These are phyloP conservation scores for Combretum micranthum DNA, from an alignment of 345 rosid species.

Conservation along the genomic window DNA sequence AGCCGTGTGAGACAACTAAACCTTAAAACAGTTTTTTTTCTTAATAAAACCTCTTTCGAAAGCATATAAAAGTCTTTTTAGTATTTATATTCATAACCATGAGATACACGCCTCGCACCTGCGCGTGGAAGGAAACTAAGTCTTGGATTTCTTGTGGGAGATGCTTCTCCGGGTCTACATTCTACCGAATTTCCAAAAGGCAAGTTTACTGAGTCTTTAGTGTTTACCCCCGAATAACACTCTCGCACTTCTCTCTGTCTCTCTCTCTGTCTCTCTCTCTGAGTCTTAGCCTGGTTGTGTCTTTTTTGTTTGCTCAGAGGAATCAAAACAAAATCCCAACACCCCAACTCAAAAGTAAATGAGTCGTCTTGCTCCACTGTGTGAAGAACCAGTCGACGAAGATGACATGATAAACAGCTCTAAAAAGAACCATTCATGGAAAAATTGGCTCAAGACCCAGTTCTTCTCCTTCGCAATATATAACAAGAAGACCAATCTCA, in stretches of 20 bases:
- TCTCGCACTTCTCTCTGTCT: not conserved
- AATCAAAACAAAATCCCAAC: not conserved
- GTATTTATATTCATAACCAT: too few species aligned
- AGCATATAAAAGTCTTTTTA: not conserved
- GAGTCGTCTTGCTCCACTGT: constrained; percentile 73
- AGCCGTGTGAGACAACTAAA: too few species aligned
- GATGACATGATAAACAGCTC: constrained; percentile 24
- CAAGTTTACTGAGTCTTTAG: too few species aligned
- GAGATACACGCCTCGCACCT: too few species aligned
- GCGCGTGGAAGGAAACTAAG: too few species aligned
- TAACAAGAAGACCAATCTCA: constrained; percentile 47
- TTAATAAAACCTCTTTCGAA: not conserved
- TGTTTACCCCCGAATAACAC: too few species aligned
- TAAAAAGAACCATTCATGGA: constrained; percentile 46
- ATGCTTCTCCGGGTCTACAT: constrained; percentile 14
- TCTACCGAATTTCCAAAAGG: constrained; percentile 6
- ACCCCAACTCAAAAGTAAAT: constrained; percentile 12
- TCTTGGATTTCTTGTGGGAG: constrained; percentile 3
- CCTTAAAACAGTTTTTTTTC: too few species aligned
- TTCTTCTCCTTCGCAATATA: constrained; percentile 26
- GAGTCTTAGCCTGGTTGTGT: constrained; percentile 1
- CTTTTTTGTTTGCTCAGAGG: not conserved
- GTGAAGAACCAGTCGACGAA: constrained; percentile 65
- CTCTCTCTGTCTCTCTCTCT: constrained; percentile 8
- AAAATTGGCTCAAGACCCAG: constrained; percentile 59